phyloP scores from a whole-genome alignment of 352 stramenopile genomes.

The Globisporangium cylindrosporum region DNA sequence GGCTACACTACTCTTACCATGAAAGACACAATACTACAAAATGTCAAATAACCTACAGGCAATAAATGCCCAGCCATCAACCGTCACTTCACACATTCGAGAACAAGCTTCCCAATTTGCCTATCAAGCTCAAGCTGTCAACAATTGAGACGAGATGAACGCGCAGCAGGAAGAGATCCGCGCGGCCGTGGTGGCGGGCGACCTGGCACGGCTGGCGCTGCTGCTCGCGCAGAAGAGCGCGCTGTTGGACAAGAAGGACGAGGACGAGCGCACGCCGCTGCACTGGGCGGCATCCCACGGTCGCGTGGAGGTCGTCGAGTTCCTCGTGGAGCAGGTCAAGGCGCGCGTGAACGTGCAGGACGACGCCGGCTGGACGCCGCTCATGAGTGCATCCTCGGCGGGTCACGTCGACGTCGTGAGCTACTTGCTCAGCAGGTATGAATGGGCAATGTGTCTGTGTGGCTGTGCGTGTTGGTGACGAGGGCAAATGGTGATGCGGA shows the following conservation, averaged over 20 bases:
- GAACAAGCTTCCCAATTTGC: neutral
- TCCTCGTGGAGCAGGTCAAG: conserved; percentile 37
- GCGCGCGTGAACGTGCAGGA: conserved; percentile 63
- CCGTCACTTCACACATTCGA: neutral
- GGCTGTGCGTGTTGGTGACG: too few species aligned
- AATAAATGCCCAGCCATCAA: too few species aligned
- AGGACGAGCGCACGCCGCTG: conserved; percentile 68
- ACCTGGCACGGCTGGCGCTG: conserved; percentile 29
- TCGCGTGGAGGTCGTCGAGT: conserved; percentile 51
- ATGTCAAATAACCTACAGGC: too few species aligned
- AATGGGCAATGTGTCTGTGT: neutral
- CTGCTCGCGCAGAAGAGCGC: conserved; percentile 26
- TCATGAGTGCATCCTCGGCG: conserved; percentile 72
- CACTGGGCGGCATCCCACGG: conserved; percentile 61
- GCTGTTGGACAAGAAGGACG: conserved; percentile 52
- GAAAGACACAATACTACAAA: too few species aligned
- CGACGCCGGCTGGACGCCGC: conserved; percentile 68
- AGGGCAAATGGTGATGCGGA: neutral
- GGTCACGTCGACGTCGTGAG: conserved; percentile 55
- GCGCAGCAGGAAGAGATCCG: conserved; percentile 19
- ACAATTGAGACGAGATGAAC: neutral
- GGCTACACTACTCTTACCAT: too few species aligned
- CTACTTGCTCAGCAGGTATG: conserved; percentile 54
- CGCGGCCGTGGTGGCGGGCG: conserved; percentile 24
- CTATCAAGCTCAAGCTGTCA: neutral